Evolutionary conservation across 495 filamentous ascomycete species (phyloP).

Genomic region (Usnea hakonensis): DNA sequence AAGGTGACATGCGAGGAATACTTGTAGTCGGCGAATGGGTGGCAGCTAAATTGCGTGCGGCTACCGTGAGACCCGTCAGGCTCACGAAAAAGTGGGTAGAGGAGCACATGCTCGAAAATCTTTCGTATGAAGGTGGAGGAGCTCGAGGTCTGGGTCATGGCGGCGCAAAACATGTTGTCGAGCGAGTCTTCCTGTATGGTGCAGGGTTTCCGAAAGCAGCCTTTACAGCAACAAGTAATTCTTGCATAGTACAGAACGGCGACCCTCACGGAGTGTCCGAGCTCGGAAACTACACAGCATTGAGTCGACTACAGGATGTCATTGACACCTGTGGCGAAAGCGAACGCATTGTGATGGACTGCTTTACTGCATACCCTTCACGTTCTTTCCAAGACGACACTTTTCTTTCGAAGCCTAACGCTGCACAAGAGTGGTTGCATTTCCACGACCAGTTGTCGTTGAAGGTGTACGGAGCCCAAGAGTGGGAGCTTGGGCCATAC

Average conservation of each 20-base stretch:
- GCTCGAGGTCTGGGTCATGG: slow-evolving; percentile 72
- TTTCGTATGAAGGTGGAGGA: slow-evolving; percentile 66
- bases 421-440: slow-evolving; percentile 87
- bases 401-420: slow-evolving; percentile 75
- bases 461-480: slow-evolving; percentile 64
- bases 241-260: slow-evolving; percentile 27
- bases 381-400: slow-evolving; percentile 89
- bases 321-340: slow-evolving; percentile 82
- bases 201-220: slow-evolving; percentile 67
- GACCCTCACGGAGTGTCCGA: slow-evolving; percentile 56
- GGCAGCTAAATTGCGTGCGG: slow-evolving; percentile 65
- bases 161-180: slow-evolving; percentile 72
- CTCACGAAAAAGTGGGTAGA: slow-evolving; percentile 83
- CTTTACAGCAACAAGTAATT: slow-evolving; percentile 32
- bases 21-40: slow-evolving; percentile 96
- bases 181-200: slow-evolving; percentile 77
- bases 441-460: slow-evolving; percentile 82
- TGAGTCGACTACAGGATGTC: slow-evolving; percentile 76
- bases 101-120: slow-evolving; percentile 59
- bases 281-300: slow-evolving; percentile 64
- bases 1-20: slow-evolving; percentile 85
- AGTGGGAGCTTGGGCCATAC: slow-evolving; percentile 83
- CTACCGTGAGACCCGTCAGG: slow-evolving; percentile 28
- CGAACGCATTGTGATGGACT: slow-evolving; percentile 75
- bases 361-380: slow-evolving; percentile 75